These are phyloP conservation scores for Trichoderma pleuroti DNA, from an alignment of 2,329 filamentous ascomycete species.

Conservation along the genomic window DNA sequence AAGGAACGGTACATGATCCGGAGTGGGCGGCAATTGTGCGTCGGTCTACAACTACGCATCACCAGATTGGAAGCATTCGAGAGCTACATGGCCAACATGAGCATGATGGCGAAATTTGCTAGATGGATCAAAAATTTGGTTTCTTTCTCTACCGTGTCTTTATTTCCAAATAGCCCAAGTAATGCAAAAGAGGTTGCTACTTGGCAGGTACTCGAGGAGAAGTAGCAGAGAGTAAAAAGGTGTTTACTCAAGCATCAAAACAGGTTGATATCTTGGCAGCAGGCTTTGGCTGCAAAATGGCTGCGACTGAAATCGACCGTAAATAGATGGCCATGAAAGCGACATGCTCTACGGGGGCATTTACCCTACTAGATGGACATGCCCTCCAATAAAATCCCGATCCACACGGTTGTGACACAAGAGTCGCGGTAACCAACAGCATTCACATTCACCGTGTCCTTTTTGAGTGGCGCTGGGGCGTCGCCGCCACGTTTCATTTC, in stretches of 20 bases:
- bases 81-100: slow-evolving; percentile 11
- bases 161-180: background rate
- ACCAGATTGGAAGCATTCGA: background rate
- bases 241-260: background rate
- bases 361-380: background rate
- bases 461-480: background rate
- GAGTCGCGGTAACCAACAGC: background rate
- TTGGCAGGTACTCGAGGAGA: background rate
- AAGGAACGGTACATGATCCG: background rate
- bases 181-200: background rate
- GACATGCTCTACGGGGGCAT: background rate
- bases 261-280: too few species aligned
- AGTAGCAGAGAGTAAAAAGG: background rate
- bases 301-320: too few species aligned
- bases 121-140: background rate
- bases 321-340: background rate
- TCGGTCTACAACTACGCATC: background rate
- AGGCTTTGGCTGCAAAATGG: background rate
- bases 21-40: background rate
- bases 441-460: background rate
- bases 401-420: background rate
- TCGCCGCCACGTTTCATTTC: background rate
- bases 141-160: too few species aligned
- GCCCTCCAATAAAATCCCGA: background rate
- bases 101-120: background rate